phyloP scores from a whole-genome alignment of 805 yeast genomes.

The Wickerhamiella brachini region DNA sequence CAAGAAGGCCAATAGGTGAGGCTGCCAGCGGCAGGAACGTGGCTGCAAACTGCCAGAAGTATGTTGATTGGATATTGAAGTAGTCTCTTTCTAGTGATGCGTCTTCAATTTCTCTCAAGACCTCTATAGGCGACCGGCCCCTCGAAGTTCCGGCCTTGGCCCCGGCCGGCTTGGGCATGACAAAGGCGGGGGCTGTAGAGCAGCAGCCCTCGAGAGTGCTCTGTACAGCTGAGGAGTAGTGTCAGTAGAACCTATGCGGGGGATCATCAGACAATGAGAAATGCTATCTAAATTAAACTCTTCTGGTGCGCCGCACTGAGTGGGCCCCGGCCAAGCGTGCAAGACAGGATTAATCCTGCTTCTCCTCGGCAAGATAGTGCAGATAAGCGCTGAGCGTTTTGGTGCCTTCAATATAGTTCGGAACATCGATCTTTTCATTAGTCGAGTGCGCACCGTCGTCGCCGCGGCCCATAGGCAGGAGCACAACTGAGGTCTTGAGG shows the following conservation, averaged over 20 bases:
- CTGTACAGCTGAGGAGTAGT: too few relatives aligned
- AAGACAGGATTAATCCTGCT: slow-evolving; percentile 14
- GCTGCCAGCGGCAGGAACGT: slow-evolving; percentile 4
- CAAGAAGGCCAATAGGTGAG: slow-evolving; percentile 15
- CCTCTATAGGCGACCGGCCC: neutral
- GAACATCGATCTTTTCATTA: slow-evolving; percentile 81
- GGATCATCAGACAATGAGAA: too few relatives aligned
- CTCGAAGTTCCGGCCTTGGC: neutral
- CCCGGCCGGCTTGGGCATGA: neutral
- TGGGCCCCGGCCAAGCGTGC: too few relatives aligned
- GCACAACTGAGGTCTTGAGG: slow-evolving; percentile 69
- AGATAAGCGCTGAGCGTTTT: slow-evolving; percentile 88
- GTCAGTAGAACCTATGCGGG: too few relatives aligned
- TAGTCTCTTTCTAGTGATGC: neutral
- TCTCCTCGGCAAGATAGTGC: slow-evolving; percentile 57
- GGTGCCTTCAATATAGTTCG: slow-evolving; percentile 85
- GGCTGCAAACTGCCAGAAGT: slow-evolving; percentile 2
- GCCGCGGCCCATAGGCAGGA: slow-evolving; percentile 97
- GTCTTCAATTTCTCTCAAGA: neutral
- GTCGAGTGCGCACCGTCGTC: slow-evolving; percentile 99
- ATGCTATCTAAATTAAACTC: too few relatives aligned
- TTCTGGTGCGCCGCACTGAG: too few relatives aligned
- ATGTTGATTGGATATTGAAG: neutral
- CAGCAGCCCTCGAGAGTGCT: too few relatives aligned
- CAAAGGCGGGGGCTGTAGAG: neutral